phyloP scores from a whole-genome alignment of 345 rosid genomes.

The Citrus maxima region DNA sequence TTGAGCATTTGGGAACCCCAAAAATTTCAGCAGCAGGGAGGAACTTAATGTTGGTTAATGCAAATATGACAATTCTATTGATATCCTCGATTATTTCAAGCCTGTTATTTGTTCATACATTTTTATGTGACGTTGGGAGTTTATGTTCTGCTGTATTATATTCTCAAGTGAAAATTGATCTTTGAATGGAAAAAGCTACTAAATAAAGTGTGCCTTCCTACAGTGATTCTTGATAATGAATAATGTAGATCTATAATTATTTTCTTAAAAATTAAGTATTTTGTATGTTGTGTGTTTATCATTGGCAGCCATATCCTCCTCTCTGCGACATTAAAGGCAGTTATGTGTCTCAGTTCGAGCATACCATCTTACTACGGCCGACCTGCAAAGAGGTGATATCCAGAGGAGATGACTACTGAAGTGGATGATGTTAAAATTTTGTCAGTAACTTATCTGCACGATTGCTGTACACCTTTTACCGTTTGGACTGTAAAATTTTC shows the following conservation, averaged over 20 bases:
- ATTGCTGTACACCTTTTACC: not conserved
- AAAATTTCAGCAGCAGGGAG: not conserved
- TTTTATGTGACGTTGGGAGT: not conserved
- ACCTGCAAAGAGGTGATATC: slow-evolving; percentile 97
- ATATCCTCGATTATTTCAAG: not conserved
- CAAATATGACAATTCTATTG: not conserved
- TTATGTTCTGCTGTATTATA: not conserved
- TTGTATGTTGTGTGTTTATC: not conserved
- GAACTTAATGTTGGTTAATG: not conserved
- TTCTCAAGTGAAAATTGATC: not conserved
- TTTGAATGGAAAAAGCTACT: not conserved
- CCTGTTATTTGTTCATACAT: not conserved
- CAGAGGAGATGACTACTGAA: slow-evolving; percentile 80
- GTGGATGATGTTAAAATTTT: slow-evolving; percentile 1
- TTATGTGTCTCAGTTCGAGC: slow-evolving; percentile 91
- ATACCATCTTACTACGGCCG: slow-evolving; percentile 86
- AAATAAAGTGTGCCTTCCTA: not conserved
- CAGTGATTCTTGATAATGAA: not conserved
- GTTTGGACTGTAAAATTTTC: not conserved
- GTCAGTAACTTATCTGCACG: not conserved
- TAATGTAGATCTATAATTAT: not conserved
- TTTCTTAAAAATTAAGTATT: not conserved
- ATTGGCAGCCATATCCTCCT: slow-evolving; percentile 82
- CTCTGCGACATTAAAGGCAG: slow-evolving; percentile 86
- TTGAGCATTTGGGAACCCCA: not conserved